phyloP scores from a whole-genome alignment of 192 early-diverging fungal species.

The Coemansia sp. region DNA sequence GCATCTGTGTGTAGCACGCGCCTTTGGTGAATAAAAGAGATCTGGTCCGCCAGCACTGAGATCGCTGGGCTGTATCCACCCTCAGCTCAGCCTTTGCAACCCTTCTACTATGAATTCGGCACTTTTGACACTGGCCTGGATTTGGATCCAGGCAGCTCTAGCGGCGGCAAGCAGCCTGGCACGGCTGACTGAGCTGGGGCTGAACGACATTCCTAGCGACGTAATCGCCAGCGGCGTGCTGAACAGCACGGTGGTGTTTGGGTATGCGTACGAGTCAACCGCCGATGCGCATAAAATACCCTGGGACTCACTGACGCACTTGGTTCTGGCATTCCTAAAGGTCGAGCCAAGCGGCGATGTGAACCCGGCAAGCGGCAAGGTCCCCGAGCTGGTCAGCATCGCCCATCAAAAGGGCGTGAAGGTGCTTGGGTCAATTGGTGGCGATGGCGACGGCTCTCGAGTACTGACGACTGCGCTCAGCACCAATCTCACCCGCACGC shows the following conservation, averaged over 20 bases:
- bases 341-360: conserved; percentile 20
- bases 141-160: not conserved
- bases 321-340: conserved; percentile 57
- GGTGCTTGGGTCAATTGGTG: conserved; percentile 66
- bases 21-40: not conserved
- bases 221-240: conserved; percentile 33
- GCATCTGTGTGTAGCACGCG: not conserved
- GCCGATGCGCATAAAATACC: conserved; percentile 31
- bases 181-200: conserved; percentile 1
- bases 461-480: conserved; percentile 53
- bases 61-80: too few relatives aligned
- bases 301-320: conserved; percentile 56
- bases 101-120: too few relatives aligned
- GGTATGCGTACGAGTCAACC: conserved; percentile 33
- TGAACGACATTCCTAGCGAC: conserved; percentile 14
- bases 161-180: not conserved
- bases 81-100: too few relatives aligned
- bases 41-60: not conserved
- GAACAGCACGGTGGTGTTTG: conserved; percentile 30
- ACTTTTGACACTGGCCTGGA: not conserved
- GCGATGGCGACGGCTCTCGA: conserved; percentile 61
- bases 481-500: conserved; percentile 21
- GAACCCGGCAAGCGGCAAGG: conserved; percentile 2
- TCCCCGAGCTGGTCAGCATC: conserved; percentile 12
- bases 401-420: conserved; percentile 46